phyloP scores from a whole-genome alignment of 257 asterid species.

The Verbena officinalis region DNA sequence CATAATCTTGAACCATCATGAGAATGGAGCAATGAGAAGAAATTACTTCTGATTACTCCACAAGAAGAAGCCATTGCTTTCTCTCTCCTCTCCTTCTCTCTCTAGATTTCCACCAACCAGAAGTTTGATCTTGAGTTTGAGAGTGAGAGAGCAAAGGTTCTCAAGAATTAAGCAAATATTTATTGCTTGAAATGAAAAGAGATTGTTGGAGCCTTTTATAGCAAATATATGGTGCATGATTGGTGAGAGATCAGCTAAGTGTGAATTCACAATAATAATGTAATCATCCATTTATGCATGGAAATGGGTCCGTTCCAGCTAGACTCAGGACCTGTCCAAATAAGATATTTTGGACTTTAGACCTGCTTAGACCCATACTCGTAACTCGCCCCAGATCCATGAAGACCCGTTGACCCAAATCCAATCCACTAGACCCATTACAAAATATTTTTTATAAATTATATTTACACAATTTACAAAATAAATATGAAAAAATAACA shows the following conservation, averaged over 20 bases:
- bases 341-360: too few relatives aligned
- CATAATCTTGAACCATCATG: conserved; percentile 25
- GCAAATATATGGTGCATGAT: not conserved
- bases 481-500: too few relatives aligned
- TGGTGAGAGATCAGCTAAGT: not conserved
- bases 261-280: not conserved
- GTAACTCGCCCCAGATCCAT: too few relatives aligned
- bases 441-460: too few relatives aligned
- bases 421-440: too few relatives aligned
- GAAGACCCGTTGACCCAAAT: too few relatives aligned
- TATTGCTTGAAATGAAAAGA: conserved; percentile 11
- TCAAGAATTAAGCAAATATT: not conserved
- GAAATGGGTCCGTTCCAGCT: too few relatives aligned
- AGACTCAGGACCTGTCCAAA: too few relatives aligned
- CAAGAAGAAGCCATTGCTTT: conserved; percentile 32
- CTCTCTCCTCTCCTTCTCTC: not conserved
- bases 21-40: conserved; percentile 29
- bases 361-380: too few relatives aligned
- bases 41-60: conserved; percentile 23
- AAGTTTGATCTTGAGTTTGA: not conserved
- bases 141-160: not conserved
- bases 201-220: conserved; percentile 17
- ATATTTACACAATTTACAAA: too few relatives aligned
- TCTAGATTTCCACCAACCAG: not conserved
- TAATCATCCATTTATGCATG: not conserved